Base-by-base conservation (phyloP, 2,329 filamentous ascomycete genomes). In the Waltergamsia citrina region DNA sequence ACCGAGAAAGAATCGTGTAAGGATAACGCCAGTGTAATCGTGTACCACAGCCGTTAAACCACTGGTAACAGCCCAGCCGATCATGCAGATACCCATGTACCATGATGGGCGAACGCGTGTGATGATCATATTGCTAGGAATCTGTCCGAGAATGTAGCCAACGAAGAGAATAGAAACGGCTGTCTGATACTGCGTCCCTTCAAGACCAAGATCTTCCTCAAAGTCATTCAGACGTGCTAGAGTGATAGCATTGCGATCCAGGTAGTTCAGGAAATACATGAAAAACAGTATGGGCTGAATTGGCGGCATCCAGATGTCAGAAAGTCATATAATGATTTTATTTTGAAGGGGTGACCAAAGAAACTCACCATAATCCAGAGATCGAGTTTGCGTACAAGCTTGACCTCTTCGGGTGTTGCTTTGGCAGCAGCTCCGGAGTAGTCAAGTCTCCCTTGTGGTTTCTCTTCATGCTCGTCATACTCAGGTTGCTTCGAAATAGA, bases 151-250 rank as follows among this genome's bases (percentile, higher is more conserved):
- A 15, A 58, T 37, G 42, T 61, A 59, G 10, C 54, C 50, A 17
- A 56, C 47, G 18, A 53, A 51, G 5, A 52, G 41, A 18, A 54
- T 51, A 14, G 42, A 48, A 25, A 65, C 55, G 6, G 53, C 50
- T 2, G 60, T 63, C 47, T 66, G 42, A 36, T 40, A 37, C 12
- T 59, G 32, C 8, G 32, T 16, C 10, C 32, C 32, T 19, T 36
- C 15, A 8, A 41, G 31, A 23, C 28, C 50, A 3, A 78, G 50
- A 44, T 77, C 70, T 2, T 56, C 44, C 44, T 79, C 71, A 8
- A 83, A 60, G 1, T 69, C 69, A 38, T 78, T 64, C 7, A 81
- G 27, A 9, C 41, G 37, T 9, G 41, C 42, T 32, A 43, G 41
- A 4, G 41, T 39, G 29, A 46, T 42, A 18, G 44, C 44, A 6